These are phyloP conservation scores for Colletotrichum agaves DNA, from an alignment of 2,329 filamentous ascomycete species.

Conservation along the genomic window DNA sequence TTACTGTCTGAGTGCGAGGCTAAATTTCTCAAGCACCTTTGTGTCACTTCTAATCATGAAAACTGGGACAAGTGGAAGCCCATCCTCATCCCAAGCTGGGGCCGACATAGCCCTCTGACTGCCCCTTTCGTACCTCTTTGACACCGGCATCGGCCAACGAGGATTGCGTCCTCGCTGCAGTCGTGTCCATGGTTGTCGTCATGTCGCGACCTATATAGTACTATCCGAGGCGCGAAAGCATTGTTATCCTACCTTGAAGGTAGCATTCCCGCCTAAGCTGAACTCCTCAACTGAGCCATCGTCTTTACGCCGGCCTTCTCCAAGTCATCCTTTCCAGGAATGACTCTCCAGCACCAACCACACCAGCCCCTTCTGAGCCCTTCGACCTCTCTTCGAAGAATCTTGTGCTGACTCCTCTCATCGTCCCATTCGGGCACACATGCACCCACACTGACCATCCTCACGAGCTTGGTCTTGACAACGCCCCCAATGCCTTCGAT, in stretches of 20 bases:
- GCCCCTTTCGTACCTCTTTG: neutral
- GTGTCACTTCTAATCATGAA: conserved; percentile 9
- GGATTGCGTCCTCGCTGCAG: neutral
- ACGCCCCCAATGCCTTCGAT: conserved; percentile 91
- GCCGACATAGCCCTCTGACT: neutral
- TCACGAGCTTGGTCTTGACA: conserved; percentile 88
- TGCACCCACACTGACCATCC: conserved; percentile 82
- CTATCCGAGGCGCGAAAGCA: neutral
- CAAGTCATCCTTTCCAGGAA: conserved; percentile 62
- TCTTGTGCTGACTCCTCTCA: conserved; percentile 73
- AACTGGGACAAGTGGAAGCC: neutral
- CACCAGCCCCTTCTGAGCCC: conserved; percentile 85
- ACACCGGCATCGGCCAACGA: neutral
- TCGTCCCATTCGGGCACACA: conserved; percentile 89
- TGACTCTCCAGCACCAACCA: conserved; percentile 86
- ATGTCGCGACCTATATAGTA: neutral
- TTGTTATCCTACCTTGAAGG: conserved; percentile 4
- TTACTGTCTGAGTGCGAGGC: neutral
- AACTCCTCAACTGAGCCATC: neutral
- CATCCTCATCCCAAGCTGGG: neutral
- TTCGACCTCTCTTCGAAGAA: conserved; percentile 75
- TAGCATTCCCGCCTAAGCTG: neutral
- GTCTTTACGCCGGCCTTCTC: conserved; percentile 24
- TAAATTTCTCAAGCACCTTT: neutral
- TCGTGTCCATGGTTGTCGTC: neutral